Conservation (phyloP, 116 monocot species). For the Phalaenopsis hybrid region DNA sequence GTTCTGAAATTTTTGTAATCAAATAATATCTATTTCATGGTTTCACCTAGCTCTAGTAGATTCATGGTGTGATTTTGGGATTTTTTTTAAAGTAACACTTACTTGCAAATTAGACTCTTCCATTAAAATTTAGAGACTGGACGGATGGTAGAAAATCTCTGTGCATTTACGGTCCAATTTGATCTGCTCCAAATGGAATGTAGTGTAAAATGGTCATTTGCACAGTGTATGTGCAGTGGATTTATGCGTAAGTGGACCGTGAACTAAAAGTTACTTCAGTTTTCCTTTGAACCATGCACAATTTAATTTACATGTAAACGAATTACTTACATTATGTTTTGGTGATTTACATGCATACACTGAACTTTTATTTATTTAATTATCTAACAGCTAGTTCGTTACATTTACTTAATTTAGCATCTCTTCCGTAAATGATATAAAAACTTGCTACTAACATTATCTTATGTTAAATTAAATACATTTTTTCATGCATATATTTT, state of each 20-base stretch:
- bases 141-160: not conserved
- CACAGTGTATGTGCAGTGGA: not conserved
- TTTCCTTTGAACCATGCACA: no score
- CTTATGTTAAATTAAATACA: no score
- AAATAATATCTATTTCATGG: not conserved
- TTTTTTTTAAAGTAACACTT: not conserved
- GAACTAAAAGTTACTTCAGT: not conserved
- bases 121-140: not conserved
- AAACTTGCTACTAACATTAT: no score
- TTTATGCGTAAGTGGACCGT: not conserved
- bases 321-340: no score
- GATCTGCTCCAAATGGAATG: not conserved
- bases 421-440: no score
- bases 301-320: no score
- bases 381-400: no score
- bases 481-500: no score
- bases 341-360: no score
- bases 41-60: not conserved
- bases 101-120: not conserved
- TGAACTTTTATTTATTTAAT: no score
- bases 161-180: not conserved
- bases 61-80: not conserved
- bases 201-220: not conserved
- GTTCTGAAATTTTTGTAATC: constrained; percentile 3
- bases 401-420: no score